Evolutionary conservation across 2,329 filamentous ascomycete genomes (phyloP).

Genomic region (Lasiodiplodia sp.): DNA sequence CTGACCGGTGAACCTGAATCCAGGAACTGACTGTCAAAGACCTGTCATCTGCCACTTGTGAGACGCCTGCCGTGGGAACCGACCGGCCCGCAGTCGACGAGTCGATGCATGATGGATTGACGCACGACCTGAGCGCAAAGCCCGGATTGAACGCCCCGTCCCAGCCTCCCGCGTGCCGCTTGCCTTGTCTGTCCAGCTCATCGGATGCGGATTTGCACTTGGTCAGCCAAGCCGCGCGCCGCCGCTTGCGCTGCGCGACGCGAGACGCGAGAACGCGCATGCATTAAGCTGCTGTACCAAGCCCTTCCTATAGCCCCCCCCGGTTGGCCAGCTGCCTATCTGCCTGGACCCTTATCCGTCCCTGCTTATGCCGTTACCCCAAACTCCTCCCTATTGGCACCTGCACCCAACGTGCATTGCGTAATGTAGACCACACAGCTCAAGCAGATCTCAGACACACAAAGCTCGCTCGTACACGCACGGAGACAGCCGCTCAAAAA

Average conservation of each 20-base stretch:
- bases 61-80: slow-evolving; percentile 17
- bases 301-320: background rate
- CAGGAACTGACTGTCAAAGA: slow-evolving; percentile 7
- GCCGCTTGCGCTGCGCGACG: slow-evolving; percentile 1
- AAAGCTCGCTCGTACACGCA: background rate
- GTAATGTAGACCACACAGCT: slow-evolving; percentile 10
- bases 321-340: slow-evolving; percentile 13
- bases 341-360: background rate
- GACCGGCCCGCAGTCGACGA: slow-evolving; percentile 4
- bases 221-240: slow-evolving; percentile 8
- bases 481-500: slow-evolving; percentile 3
- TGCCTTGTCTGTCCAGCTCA: background rate
- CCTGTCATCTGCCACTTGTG: slow-evolving; percentile 10
- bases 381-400: slow-evolving; percentile 7
- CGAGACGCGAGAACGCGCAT: background rate
- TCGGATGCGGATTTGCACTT: slow-evolving; percentile 1
- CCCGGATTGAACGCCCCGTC: background rate
- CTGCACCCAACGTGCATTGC: slow-evolving; percentile 9
- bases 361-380: slow-evolving; percentile 18
- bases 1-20: slow-evolving; percentile 23
- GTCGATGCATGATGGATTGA: slow-evolving; percentile 13
- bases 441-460: slow-evolving; percentile 12
- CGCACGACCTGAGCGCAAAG: background rate
- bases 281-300: slow-evolving; percentile 11
- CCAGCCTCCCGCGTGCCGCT: slow-evolving; percentile 1